Percentiles rank a stretch among this genome's conserved stretches.
phyloP scores from a whole-genome alignment of 225 moss, liverwort and hornwort genomes.

The Asterella californica region DNA sequence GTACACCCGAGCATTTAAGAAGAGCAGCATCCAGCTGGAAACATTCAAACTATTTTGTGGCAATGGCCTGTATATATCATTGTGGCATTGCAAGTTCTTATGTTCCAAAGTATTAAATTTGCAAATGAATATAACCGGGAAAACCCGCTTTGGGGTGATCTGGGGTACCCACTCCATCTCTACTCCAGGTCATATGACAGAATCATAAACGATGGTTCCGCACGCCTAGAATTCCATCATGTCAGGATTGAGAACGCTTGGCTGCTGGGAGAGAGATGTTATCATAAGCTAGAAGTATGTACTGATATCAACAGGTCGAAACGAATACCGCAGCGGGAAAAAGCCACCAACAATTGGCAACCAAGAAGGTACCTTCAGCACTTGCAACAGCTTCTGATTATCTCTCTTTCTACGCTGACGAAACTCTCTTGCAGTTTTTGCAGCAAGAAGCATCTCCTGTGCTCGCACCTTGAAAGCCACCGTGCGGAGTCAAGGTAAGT shows the following conservation, averaged over 20 bases:
- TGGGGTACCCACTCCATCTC: neutral
- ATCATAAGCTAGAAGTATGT: slow-evolving; percentile 18
- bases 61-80: neutral
- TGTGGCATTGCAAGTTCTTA: neutral
- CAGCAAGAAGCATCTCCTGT: slow-evolving; percentile 89
- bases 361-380: slow-evolving; percentile 39
- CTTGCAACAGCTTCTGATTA: slow-evolving; percentile 62
- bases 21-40: neutral
- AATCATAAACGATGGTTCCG: neutral
- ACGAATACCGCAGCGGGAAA: slow-evolving; percentile 51
- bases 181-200: neutral
- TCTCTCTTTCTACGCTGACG: slow-evolving; percentile 68
- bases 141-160: neutral
- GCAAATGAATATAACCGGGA: no score
- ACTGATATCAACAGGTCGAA: slow-evolving; percentile 64
- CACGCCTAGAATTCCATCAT: neutral
- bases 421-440: slow-evolving; percentile 69
- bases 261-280: neutral
- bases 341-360: neutral
- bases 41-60: neutral
- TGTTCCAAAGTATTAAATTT: neutral
- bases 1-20: neutral
- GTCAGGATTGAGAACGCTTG: neutral
- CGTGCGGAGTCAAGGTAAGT: slow-evolving; percentile 2
- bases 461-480: slow-evolving; percentile 63